Conservation (phyloP, 106 monocot genomes). For the Amphibolis antarctica region DNA sequence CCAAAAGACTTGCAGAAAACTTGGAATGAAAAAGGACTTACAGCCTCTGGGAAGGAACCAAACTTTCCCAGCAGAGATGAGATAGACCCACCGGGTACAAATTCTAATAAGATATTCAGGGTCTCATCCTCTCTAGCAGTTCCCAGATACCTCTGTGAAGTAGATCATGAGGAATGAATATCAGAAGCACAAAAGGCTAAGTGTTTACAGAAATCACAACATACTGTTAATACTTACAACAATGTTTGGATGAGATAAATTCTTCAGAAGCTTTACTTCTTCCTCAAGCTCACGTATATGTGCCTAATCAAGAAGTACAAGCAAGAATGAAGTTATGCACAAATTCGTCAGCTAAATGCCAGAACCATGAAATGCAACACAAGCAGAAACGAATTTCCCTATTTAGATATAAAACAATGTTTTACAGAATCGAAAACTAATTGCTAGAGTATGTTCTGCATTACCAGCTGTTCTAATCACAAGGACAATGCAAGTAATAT, state of each 20-base stretch:
- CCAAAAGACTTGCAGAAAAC: too few species aligned
- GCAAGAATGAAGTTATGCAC: too few species aligned
- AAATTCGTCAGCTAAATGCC: too few species aligned
- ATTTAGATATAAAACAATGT: neutral
- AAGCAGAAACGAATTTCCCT: too few species aligned
- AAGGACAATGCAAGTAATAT: neutral
- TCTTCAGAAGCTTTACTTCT: constrained; percentile 92
- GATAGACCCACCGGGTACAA: constrained; percentile 95
- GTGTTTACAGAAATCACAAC: neutral
- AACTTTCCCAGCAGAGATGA: constrained; percentile 86
- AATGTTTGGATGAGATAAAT: constrained; percentile 86
- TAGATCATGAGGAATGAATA: neutral
- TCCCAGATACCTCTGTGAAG: constrained; percentile 83
- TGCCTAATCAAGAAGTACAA: constrained; percentile 31
- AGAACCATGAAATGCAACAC: too few species aligned
- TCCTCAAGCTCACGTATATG: constrained; percentile 90
- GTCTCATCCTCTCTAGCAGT: constrained; percentile 79
- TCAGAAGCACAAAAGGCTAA: neutral
- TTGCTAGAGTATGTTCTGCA: neutral
- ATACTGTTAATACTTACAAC: constrained; percentile 51
- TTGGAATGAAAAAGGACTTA: constrained; percentile 42
- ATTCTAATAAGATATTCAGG: constrained; percentile 87
- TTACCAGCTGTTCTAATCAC: neutral
- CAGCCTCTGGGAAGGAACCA: constrained; percentile 91
- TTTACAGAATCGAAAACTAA: neutral